Base-by-base conservation (phyloP, 164 flowering plant genomes). In the Stephania japonica region DNA sequence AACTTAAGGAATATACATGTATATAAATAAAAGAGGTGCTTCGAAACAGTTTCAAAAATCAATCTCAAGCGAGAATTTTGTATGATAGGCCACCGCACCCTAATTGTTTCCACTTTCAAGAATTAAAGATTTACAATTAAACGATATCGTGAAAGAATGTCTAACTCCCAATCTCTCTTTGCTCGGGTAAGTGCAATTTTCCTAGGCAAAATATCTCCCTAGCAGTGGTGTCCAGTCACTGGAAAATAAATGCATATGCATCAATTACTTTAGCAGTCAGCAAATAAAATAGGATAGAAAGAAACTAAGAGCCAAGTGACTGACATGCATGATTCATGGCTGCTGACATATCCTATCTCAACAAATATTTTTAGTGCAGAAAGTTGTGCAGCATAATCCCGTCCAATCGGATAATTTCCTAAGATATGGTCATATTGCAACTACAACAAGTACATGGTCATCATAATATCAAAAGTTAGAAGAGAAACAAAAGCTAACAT, bases 351-450 rank as follows among this genome's bases (percentile, higher is more conserved):
- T 77, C 99, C 99, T 75, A 92, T 93, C 78, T 94, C 97, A 77
- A 88, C 97, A 76, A 96, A 82, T 73, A 96, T 96, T 75, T 96
- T 98, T 82, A 96, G 78, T 21, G 98, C 97, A 75, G 97, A 93
- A 12, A 96, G 85, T 79, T 93, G 95, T 26, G 97, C 96, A 79
- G 98, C 98, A 84, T 96, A 98, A 77, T 93, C 98, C 80, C 90
- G 87, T 75, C 98, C 99, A 84, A 96, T 97, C 67, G 99, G 99
- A 86, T 96, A 96, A 84, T 96, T 93, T 18, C 99, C 99, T 83
- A 88, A 74, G 21, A 92, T 85, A 83, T 96, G 93, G 82, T 96
- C 99, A 85, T 93, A 97, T 88, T 93, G 99, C 83, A 96, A 82
- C 99, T 96, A 91, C 71, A 76, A 75, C 25, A 81, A 18, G 72